These are phyloP conservation scores for Pseudonitzschia delicatissima DNA, from an alignment of 108 stramenopile genomes.

Conservation along the genomic window DNA sequence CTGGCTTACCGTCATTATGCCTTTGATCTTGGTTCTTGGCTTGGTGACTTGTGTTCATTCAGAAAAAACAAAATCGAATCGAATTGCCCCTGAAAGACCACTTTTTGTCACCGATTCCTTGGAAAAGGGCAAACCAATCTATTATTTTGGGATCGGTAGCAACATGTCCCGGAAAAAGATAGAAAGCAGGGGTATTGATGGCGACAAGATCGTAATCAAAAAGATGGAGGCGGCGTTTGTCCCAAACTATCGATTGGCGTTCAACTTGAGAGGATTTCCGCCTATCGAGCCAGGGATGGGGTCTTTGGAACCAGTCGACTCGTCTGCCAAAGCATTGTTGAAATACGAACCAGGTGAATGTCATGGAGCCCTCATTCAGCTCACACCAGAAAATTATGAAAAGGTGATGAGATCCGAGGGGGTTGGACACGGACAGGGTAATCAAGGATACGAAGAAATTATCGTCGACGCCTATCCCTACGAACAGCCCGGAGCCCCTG, in stretches of 20 bases:
- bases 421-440: conserved; percentile 16
- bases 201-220: conserved; percentile 34
- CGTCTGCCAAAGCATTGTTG: conserved; percentile 23
- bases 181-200: conserved; percentile 39
- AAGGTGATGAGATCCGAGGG: conserved; percentile 51
- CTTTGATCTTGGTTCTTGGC: neutral
- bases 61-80: neutral
- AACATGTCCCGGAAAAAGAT: conserved; percentile 49
- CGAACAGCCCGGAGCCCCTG: conserved; percentile 16
- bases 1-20: neutral
- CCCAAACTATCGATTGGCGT: conserved; percentile 43
- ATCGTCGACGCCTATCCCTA: conserved; percentile 36
- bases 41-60: neutral
- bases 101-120: conserved; percentile 27
- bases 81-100: conserved; percentile 16
- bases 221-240: conserved; percentile 40
- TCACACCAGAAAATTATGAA: conserved; percentile 50
- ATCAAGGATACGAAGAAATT: conserved; percentile 51
- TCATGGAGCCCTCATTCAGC: conserved; percentile 47
- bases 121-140: conserved; percentile 26
- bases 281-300: conserved; percentile 61
- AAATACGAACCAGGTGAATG: conserved; percentile 44
- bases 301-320: conserved; percentile 34
- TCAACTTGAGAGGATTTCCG: conserved; percentile 54
- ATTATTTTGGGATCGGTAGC: conserved; percentile 56